Evolutionary conservation across 345 rosid genomes (phyloP), one percentile per base, ranked within the genome.

Genomic region (Eucalyptus regnans): DNA sequence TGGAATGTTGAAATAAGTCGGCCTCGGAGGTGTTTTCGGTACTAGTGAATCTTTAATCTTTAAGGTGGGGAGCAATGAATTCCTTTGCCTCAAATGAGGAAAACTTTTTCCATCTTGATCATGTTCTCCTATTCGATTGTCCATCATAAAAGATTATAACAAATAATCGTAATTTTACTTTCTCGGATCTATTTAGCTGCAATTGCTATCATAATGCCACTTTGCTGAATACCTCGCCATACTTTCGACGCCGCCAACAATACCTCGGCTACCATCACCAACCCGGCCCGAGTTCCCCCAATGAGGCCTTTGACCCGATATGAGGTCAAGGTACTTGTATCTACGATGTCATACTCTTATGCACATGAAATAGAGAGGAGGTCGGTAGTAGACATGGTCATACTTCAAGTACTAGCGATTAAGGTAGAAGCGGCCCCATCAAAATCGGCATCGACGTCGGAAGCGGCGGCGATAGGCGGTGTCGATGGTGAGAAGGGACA

Each of bases 151-250:
- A 8, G 1, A 37, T 76, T 41, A 37, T 7, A 18, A 20, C 0
- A 37, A 41, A 41, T 0, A 10, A 41, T 18, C 2, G 3, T 6
- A 20, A 41, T 76, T 7, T 22, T 14, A 6, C 1, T 37, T 76
- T 76, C 83, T 10, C 3, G 0, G 1, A 37, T 20, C 1, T 41
- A 37, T 20, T 76, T 0, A 20, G 5, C 15, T 10, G 0, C 9
- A 20, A 1, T 12, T 8, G 8, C 9, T 20, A 11, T 76, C 29
- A 41, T 23, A 2, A 22, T 41, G 3, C 16, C 16, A 41, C 20
- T 76, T 41, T 41, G 29, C 13, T 7, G 1, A 41, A 43, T 76
- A 76, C 48, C 7, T 76, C 2, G 1, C 29, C 84, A 76, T 41
- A 2, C 84, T 41, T 41, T 7, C 14, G 8, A 1, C 2, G 5